Conservation (phyloP, 495 filamentous ascomycete species). For the Podospora fimiseda region DNA sequence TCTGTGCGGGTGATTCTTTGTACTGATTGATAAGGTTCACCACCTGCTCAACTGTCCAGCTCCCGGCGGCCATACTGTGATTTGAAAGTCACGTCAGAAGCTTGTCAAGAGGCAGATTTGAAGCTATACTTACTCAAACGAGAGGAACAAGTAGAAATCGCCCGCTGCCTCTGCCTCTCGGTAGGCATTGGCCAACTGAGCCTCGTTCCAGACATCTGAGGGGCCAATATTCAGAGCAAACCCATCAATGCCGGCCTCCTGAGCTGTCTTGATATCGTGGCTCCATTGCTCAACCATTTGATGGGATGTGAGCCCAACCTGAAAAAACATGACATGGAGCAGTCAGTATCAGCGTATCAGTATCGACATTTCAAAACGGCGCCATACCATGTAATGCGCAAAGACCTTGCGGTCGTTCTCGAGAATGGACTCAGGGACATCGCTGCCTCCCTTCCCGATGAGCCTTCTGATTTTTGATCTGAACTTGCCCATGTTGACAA, state of each 20-base stretch:
- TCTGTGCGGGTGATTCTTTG: constrained; percentile 45
- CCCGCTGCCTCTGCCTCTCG: constrained; percentile 45
- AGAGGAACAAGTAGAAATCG: constrained; percentile 58
- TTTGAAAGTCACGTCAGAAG: neutral
- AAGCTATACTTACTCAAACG: constrained; percentile 49
- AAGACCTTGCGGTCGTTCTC: constrained; percentile 19
- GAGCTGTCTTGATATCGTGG: constrained; percentile 54
- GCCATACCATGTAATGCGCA: constrained; percentile 42
- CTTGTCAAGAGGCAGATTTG: neutral
- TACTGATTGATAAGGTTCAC: constrained; percentile 52
- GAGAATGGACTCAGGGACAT: neutral
- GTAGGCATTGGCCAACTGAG: constrained; percentile 48
- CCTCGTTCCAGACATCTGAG: constrained; percentile 43
- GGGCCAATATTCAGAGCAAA: constrained; percentile 65
- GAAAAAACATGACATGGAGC: neutral
- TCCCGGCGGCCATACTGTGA: constrained; percentile 38
- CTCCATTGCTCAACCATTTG: constrained; percentile 49
- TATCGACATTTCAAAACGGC: neutral
- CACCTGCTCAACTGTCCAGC: constrained; percentile 52
- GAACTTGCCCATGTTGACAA: neutral
- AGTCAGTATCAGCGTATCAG: too few relatives aligned
- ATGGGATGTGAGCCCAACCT: constrained; percentile 38
- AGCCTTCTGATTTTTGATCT: constrained; percentile 1
- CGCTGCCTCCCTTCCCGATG: neutral
- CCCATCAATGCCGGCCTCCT: constrained; percentile 60